Base-by-base conservation (phyloP, 805 yeast species). In the Candida yuanshanica region DNA sequence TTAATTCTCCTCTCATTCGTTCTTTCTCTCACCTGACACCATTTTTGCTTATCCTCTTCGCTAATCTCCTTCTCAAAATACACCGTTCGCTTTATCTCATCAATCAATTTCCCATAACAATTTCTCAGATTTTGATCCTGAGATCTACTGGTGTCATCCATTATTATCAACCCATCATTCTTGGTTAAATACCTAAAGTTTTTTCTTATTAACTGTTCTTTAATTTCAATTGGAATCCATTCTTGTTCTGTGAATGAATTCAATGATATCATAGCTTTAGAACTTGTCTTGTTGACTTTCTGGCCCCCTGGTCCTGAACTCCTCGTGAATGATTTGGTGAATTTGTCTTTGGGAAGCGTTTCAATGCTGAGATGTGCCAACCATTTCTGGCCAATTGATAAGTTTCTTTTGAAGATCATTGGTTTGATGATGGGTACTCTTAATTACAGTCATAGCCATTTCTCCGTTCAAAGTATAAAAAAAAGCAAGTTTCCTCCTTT, bases 281-380 rank as follows among this genome's bases (percentile, higher is more conserved):
- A 72, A 23, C 65, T 69, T 42, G 64, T 69, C 51, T 86, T 86
- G 59, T 86, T 86, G 10, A 87, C 95, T 53, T 87, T 82, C 51
- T 86, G 95, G 0, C 95, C 95, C 1, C 95, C 95, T 0, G 95
- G 87, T 0, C 95, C 95, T 25, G 89, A 76, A 0, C 93, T 74
- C 43, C 90, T 60, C 39, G 77, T 66, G 53, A 62, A 81, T 4
- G 68, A 47, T 2, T 73, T 54, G 2, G 63, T 60, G 50, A 81
- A 81, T 9, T 27, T 27, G 14, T 14, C 18, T 11, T 9, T 27
- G 4, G 31, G 31, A 3, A 27, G 10, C 6, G 31, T 14, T 6
- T 27, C 29, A 5, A 25, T 16, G 16, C 6, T 25, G 14, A 25
- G 16, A 14, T 6, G 9, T 9, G 13, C 7, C 6, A 25, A 9